Percentiles rank a stretch among this genome's conserved stretches.
phyloP scores from a whole-genome alignment of 306 rosid genomes.

The Chamaecrista fasciculata region DNA sequence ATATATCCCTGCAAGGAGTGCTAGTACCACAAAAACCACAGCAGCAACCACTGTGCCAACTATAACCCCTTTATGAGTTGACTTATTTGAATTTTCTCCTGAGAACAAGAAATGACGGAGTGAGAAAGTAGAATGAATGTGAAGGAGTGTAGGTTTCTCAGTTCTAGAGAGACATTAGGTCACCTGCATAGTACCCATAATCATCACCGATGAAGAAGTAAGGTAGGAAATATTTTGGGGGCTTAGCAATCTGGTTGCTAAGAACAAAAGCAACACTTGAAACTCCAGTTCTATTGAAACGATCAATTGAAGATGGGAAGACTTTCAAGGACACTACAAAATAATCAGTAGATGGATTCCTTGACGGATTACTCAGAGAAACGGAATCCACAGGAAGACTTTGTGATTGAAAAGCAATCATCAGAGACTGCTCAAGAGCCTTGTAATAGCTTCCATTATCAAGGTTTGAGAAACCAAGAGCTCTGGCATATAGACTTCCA shows the following conservation, averaged over 20 bases:
- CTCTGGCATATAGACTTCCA: slow-evolving; percentile 55
- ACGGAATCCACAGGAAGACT: slow-evolving; percentile 54
- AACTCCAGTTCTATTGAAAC: slow-evolving; percentile 53
- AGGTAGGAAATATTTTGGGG: slow-evolving; percentile 56
- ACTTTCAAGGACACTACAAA: slow-evolving; percentile 44
- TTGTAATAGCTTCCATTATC: slow-evolving; percentile 29
- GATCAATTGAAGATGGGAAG: slow-evolving; percentile 52
- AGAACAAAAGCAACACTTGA: slow-evolving; percentile 43
- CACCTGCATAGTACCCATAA: slow-evolving; percentile 42
- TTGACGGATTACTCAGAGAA: slow-evolving; percentile 42
- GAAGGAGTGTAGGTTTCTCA: not conserved
- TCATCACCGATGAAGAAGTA: slow-evolving; percentile 33
- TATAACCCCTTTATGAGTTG: slow-evolving; percentile 33
- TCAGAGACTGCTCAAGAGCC: slow-evolving; percentile 37
- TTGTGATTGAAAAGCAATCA: slow-evolving; percentile 1
- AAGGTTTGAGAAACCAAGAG: slow-evolving; percentile 48
- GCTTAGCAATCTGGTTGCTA: slow-evolving; percentile 51
- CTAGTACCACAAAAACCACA: slow-evolving; percentile 44
- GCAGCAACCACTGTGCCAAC: slow-evolving; percentile 68
- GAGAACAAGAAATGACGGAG: not conserved
- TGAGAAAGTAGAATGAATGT: slow-evolving; percentile 27
- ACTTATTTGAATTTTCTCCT: slow-evolving; percentile 31
- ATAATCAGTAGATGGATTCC: slow-evolving; percentile 26
- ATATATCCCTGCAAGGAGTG: slow-evolving; percentile 56
- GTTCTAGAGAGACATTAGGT: slow-evolving; percentile 14